Base-by-base conservation (phyloP, 805 yeast genomes). In the Candida silvicultrix region DNA sequence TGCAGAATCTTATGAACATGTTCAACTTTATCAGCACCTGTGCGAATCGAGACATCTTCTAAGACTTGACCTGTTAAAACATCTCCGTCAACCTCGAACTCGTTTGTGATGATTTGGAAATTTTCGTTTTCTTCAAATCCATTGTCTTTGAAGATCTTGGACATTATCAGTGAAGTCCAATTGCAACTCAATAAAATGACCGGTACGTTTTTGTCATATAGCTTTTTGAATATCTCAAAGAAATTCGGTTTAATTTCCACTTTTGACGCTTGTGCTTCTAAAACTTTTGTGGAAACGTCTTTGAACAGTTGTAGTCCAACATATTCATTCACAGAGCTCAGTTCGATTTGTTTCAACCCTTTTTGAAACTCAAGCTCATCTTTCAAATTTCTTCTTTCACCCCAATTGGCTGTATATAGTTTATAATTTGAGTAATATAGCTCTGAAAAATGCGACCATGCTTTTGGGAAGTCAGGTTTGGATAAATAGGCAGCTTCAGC, bases 121-220 rank as follows among this genome's bases (percentile, higher is more conserved):
- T 60, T 46, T 7, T 50, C 46, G 35, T 40, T 43, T 6, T 44
- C 53, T 3, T 23, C 41, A 32, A 53, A 52, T 1, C 67, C 68
- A 18, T 56, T 42, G 18, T 42, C 42, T 21, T 39, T 36, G 29
- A 67, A 55, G 4, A 58, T 51, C 40, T 64, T 63, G 25, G 60
- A 56, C 40, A 82, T 80, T 18, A 80, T 63, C 12, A 64, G 19
- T 1, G 70, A 66, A 8, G 84, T 75, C 88, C 88, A 82, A 58
- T 81, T 81, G 41, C 81, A 78, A 52, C 86, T 81, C 29, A 81
- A 52, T 2, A 82, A 65, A 9, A 64, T 59, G 1, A 76, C 59
- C 0, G 77, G 76, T 3, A 70, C 56, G 1, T 54, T 45, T 1
- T 31, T 21, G 4, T 34, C 37, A 21, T 46, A 36, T 31, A 41